Percentiles rank a stretch among this genome's conserved stretches.
phyloP scores from a whole-genome alignment of 192 early-diverging fungal genomes.

The Coemansia sp. region DNA sequence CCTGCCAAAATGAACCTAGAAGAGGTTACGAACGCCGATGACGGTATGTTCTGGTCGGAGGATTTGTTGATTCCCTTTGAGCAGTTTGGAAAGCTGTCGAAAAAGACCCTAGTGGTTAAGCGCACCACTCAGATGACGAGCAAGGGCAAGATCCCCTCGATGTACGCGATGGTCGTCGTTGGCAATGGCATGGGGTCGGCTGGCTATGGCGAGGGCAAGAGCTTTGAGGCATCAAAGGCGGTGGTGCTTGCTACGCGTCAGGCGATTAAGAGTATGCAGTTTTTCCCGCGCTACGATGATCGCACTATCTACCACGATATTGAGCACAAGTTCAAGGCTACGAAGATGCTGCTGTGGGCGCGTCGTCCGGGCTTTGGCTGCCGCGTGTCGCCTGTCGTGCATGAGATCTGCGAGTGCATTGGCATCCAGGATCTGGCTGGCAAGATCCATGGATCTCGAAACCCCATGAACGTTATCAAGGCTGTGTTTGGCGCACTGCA shows the following conservation, averaged over 20 bases:
- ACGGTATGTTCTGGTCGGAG: slow-evolving; percentile 47
- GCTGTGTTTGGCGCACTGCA: slow-evolving; percentile 86
- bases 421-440: slow-evolving; percentile 90
- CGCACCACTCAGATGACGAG: slow-evolving; percentile 76
- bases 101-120: slow-evolving; percentile 71
- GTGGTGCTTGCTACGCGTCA: slow-evolving; percentile 82
- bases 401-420: slow-evolving; percentile 91
- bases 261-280: slow-evolving; percentile 85
- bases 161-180: slow-evolving; percentile 92
- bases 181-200: slow-evolving; percentile 90
- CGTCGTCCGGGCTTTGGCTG: slow-evolving; percentile 94
- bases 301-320: slow-evolving; percentile 89
- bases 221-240: slow-evolving; percentile 72
- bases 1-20: slow-evolving; percentile 11
- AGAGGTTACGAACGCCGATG: slow-evolving; percentile 11
- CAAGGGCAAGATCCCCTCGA: slow-evolving; percentile 75
- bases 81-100: slow-evolving; percentile 60
- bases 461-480: slow-evolving; percentile 99
- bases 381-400: slow-evolving; percentile 88
- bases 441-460: slow-evolving; percentile 89
- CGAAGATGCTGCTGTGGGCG: slow-evolving; percentile 72
- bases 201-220: slow-evolving; percentile 91
- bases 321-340: slow-evolving; percentile 86
- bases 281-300: slow-evolving; percentile 86
- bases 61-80: slow-evolving; percentile 55